These are phyloP conservation scores for Daldinia sp. DNA, from an alignment of 2,329 filamentous ascomycete species.

Conservation along the genomic window DNA sequence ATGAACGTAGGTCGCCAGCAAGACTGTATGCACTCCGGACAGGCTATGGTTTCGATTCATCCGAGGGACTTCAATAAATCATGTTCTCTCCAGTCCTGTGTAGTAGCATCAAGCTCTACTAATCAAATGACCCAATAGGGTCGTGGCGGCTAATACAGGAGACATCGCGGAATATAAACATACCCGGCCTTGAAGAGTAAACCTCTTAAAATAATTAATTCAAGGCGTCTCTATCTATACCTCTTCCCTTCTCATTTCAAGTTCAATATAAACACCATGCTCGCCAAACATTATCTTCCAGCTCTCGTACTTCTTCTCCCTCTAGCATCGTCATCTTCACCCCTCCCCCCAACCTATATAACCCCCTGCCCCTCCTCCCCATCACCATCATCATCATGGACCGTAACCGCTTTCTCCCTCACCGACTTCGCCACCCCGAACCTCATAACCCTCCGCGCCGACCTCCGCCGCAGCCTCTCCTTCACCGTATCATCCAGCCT, in stretches of 20 bases:
- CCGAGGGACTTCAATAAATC: no score
- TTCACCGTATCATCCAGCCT: neutral
- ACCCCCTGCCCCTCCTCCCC: neutral
- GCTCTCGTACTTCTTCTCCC: neutral
- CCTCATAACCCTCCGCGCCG: neutral
- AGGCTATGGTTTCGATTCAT: no score
- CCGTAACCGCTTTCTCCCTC: neutral
- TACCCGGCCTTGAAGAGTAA: neutral
- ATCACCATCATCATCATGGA: neutral
- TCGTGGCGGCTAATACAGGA: neutral
- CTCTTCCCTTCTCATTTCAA: neutral
- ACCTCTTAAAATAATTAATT: neutral
- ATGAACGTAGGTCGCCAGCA: no score
- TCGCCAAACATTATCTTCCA: neutral
- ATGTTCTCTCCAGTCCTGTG: neutral
- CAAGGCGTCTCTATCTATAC: neutral
- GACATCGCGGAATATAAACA: neutral
- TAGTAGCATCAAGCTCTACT: neutral
- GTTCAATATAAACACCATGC: neutral
- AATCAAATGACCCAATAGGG: neutral
- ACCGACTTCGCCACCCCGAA: neutral
- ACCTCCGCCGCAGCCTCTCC: neutral
- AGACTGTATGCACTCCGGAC: no score
- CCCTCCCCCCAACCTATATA: neutral
- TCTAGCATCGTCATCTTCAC: neutral